phyloP scores from a whole-genome alignment of 2,329 filamentous ascomycete species.

The Nothopassalora personata region DNA sequence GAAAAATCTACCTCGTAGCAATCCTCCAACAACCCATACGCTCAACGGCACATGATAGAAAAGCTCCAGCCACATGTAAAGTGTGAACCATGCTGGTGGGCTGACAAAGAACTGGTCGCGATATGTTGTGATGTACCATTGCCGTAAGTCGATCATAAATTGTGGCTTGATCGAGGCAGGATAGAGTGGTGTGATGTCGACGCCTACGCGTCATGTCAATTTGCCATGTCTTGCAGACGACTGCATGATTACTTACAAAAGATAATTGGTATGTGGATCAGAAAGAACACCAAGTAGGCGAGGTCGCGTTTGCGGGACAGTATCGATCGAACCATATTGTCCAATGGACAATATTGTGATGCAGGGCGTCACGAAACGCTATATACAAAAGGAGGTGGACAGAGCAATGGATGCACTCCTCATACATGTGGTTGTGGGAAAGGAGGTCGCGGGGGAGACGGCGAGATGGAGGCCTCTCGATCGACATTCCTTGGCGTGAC shows the following conservation, averaged over 20 bases:
- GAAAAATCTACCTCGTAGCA: constrained; percentile 45
- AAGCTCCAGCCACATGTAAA: constrained; percentile 53
- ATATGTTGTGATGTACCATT: constrained; percentile 57
- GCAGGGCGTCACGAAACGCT: neutral
- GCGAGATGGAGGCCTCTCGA: neutral
- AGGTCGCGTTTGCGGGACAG: constrained; percentile 40
- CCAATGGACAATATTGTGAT: neutral
- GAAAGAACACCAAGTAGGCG: constrained; percentile 56
- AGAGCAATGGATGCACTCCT: too few species aligned
- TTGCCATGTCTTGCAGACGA: neutral
- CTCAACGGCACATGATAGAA: constrained; percentile 58
- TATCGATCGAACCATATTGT: constrained; percentile 3
- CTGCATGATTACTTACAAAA: constrained; percentile 45
- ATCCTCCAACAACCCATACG: constrained; percentile 54
- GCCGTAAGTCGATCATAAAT: constrained; percentile 47
- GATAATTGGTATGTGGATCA: constrained; percentile 57
- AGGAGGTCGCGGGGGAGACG: neutral
- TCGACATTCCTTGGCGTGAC: neutral
- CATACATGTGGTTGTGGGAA: neutral
- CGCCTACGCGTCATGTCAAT: constrained; percentile 38
- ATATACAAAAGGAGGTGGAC: neutral
- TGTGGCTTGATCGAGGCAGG: constrained; percentile 47
- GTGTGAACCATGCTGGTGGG: constrained; percentile 55
- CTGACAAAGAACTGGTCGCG: constrained; percentile 58
- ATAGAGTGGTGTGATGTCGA: constrained; percentile 58